Evolutionary conservation across 23 red algal genomes (phyloP), one percentile per base, ranked within the genome.

Genomic region (Rhodosorus marinus): DNA sequence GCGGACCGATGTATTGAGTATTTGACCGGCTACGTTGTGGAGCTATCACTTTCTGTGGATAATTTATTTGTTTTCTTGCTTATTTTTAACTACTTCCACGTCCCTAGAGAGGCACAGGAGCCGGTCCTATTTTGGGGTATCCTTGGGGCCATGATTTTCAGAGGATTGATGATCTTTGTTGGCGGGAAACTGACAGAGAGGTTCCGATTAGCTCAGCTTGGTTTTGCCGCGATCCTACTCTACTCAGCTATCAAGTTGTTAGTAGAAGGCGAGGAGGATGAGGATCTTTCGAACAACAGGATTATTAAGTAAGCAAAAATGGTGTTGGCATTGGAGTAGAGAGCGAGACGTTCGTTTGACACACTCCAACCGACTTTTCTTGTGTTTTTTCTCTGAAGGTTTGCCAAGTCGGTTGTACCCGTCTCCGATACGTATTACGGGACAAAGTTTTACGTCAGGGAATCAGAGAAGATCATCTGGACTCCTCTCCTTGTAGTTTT

Each of bases 51-150:
- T 20, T 83, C 76, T 6, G 87, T 94, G 15, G 87, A 94, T 50
- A 94, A 94, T 45, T 45, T 94, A 24, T 94, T 94, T 62, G 87
- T 94, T 15, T 94, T 94, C 60, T 46, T 94, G 4, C 60, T 94
- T 33, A 50, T 94, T 22, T 94, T 94, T 49, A 61, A 59, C 21
- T 94, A 64, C 33, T 94, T 94, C 55, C 60, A 71, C 20, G 87
- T 94, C 24, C 87, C 87, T 7, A 45, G 71, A 1, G 50, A 72
- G 8, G 45, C 71, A 2, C 87, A 94, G 29, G 69, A 84, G 31
- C 53, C 51, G 19, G 80, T 83, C 23, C 59, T 94, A n/a, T 48
- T 38, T 38, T 94, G 64, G 27, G 87, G 87, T 25, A 94, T 94
- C 48, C 24, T 94, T 2, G 87, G 87, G 21, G 87, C 87, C 0